A percentile compares a stretch with the other conserved stretches of the same genome.
Evolutionary conservation across 1,284 basidiomycete genomes (phyloP).

Genomic region (Papiliotrema flavescens): DNA sequence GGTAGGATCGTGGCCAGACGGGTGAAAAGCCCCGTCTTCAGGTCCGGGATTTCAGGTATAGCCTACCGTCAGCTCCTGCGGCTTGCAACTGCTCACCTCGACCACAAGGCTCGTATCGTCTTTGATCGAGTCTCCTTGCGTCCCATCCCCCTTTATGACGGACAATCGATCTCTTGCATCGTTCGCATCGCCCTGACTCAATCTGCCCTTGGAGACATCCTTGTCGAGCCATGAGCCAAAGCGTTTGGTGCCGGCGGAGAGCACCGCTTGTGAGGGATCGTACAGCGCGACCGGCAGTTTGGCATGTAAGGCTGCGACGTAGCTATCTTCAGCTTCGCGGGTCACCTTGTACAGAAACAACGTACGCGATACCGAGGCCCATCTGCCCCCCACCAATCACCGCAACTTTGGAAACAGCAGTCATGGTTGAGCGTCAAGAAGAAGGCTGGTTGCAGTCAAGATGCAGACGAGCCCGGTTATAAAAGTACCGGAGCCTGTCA

Average conservation of each 20-base stretch:
- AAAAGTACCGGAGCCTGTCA: not conserved
- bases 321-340: slow-evolving; percentile 18
- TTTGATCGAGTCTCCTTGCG: slow-evolving; percentile 49
- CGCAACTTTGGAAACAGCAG: slow-evolving; percentile 30
- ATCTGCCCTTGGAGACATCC: slow-evolving; percentile 77
- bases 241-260: slow-evolving; percentile 26
- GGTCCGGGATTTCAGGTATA: slow-evolving; percentile 75
- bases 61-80: slow-evolving; percentile 57
- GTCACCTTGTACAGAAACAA: not conserved
- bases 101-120: slow-evolving; percentile 82
- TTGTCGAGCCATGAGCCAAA: slow-evolving; percentile 75
- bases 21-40: slow-evolving; percentile 78
- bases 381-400: slow-evolving; percentile 48
- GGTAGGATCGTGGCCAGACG: slow-evolving; percentile 65
- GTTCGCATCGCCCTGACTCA: slow-evolving; percentile 66
- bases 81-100: slow-evolving; percentile 58
- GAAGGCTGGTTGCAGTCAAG: not conserved
- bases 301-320: slow-evolving; percentile 43
- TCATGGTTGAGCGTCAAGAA: not conserved
- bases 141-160: slow-evolving; percentile 52
- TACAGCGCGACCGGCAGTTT: slow-evolving; percentile 35
- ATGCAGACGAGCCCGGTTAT: not conserved
- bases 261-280: slow-evolving; percentile 38
- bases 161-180: slow-evolving; percentile 65
- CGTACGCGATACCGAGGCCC: slow-evolving; percentile 46